phyloP scores from a whole-genome alignment of 805 yeast species.

The Candida tibetensis region DNA sequence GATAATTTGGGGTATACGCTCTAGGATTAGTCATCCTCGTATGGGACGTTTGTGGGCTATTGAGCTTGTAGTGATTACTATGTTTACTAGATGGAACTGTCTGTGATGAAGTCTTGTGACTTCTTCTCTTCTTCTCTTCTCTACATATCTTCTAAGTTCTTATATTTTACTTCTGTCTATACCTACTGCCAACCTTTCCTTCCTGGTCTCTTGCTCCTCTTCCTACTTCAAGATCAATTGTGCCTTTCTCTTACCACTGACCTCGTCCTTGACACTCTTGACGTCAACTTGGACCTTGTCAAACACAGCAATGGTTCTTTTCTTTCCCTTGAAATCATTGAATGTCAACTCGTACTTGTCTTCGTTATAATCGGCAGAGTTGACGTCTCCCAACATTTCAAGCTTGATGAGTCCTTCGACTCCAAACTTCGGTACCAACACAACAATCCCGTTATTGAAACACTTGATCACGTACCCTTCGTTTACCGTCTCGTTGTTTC shows the following conservation, averaged over 20 bases:
- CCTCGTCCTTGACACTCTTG: slow-evolving; percentile 76
- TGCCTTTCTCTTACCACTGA: slow-evolving; percentile 90
- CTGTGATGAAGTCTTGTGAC: no score
- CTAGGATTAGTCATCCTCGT: no score
- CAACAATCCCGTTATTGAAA: slow-evolving; percentile 91
- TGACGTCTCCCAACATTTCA: slow-evolving; percentile 67
- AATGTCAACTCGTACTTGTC: slow-evolving; percentile 69
- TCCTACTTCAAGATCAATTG: slow-evolving; percentile 60
- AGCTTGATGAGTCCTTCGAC: slow-evolving; percentile 89
- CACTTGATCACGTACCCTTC: slow-evolving; percentile 92
- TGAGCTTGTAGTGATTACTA: no score
- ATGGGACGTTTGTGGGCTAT: no score
- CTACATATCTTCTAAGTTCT: no score
- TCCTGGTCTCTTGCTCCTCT: neutral
- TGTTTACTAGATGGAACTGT: no score
- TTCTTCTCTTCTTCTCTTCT: no score
- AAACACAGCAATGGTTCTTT: slow-evolving; percentile 64
- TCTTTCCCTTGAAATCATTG: slow-evolving; percentile 40
- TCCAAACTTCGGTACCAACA: slow-evolving; percentile 92
- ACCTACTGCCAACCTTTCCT: no score
- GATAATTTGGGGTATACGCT: no score
- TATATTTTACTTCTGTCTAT: no score
- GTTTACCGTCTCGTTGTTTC: slow-evolving; percentile 72
- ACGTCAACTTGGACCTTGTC: slow-evolving; percentile 85
- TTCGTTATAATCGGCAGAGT: slow-evolving; percentile 69